These are phyloP conservation scores for Alloteropsis semialata DNA, from an alignment of 176 grass and related monocot species.

Conservation along the genomic window DNA sequence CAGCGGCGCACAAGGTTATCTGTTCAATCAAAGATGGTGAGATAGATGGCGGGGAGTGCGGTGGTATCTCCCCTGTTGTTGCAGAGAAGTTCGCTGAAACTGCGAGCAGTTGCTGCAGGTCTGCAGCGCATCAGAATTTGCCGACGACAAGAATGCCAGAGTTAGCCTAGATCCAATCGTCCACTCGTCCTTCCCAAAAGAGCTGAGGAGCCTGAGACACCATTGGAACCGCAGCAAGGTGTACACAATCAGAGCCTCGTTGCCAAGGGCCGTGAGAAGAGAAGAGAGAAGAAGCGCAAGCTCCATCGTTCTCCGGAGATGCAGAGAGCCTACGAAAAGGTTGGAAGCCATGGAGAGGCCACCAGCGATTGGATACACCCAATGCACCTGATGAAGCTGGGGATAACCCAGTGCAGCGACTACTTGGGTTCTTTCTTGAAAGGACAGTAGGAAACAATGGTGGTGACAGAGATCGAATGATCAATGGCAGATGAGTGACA, in stretches of 20 bases:
- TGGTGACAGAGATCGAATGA: not conserved
- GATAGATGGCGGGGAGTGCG: not conserved
- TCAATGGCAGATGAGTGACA: too few relatives aligned
- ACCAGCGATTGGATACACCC: not conserved
- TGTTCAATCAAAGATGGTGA: not conserved
- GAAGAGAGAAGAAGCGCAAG: not conserved
- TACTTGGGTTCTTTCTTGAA: not conserved
- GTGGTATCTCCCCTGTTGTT: not conserved
- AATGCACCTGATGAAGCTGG: not conserved
- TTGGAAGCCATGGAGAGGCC: constrained; percentile 7
- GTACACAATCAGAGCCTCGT: not conserved
- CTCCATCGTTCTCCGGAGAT: not conserved
- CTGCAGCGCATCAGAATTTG: too few relatives aligned
- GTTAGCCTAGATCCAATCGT: too few relatives aligned
- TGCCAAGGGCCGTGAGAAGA: not conserved
- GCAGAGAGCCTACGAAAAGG: not conserved
- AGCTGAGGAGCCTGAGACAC: too few relatives aligned
- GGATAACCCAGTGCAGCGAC: not conserved
- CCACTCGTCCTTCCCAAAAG: not conserved
- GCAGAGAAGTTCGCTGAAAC: not conserved
- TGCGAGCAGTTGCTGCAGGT: too few relatives aligned
- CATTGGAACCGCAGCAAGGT: not conserved
- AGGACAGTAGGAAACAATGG: not conserved
- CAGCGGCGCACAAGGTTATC: not conserved
- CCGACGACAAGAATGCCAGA: too few relatives aligned